Percentiles rank a stretch among this genome's conserved stretches.
Evolutionary conservation across 805 yeast genomes (phyloP).

Genomic region (Ogataea minuta): DNA sequence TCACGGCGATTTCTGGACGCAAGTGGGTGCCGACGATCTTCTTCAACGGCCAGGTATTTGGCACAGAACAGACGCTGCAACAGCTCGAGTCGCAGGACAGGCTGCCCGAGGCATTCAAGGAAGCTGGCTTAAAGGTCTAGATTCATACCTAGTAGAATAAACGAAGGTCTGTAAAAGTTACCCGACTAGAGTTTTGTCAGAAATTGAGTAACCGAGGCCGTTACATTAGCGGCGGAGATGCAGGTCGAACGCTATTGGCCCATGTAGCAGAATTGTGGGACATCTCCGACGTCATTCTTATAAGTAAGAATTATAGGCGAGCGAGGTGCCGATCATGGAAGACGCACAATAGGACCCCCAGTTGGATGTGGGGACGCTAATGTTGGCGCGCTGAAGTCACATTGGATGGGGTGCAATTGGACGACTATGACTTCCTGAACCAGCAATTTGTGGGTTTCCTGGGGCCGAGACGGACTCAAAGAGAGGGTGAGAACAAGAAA

Average conservation of each 20-base stretch:
- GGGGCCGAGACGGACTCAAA: not conserved
- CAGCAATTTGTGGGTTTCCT: conserved; percentile 1
- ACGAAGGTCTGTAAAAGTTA: no score
- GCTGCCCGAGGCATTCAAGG: conserved; percentile 36
- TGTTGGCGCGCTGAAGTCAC: no score
- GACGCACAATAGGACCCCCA: no score
- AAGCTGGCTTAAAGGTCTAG: conserved; percentile 25
- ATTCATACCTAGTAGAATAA: no score
- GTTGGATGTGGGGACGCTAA: no score
- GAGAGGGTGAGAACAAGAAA: conserved; percentile 3
- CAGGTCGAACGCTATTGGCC: not conserved
- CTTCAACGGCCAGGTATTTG: conserved; percentile 56
- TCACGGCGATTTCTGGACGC: conserved; percentile 54
- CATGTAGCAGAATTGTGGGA: no score
- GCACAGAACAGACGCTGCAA: conserved; percentile 51
- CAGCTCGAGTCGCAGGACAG: conserved; percentile 35
- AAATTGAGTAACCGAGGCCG: no score
- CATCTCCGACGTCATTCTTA: no score
- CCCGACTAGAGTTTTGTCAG: no score
- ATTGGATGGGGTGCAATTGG: not conserved
- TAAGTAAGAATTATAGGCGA: no score
- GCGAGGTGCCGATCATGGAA: not conserved
- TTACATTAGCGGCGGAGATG: no score
- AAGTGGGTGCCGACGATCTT: conserved; percentile 72
- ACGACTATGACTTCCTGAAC: conserved; percentile 5